Conservation (phyloP, 2,329 filamentous ascomycete genomes). For the Tricladium varicosporioides region DNA sequence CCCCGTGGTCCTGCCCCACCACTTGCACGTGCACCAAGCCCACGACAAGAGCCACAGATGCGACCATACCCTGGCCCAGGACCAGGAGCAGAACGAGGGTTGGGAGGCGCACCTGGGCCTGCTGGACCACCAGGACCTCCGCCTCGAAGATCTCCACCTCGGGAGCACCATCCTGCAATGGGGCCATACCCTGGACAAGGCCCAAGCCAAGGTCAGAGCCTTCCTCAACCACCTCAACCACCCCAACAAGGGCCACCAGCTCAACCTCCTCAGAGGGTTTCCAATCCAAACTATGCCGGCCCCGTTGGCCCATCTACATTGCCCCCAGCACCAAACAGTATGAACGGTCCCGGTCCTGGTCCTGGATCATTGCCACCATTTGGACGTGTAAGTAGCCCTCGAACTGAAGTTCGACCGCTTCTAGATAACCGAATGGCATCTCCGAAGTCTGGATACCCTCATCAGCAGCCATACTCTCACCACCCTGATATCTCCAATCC, state of each 20-base stretch:
- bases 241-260: constrained; percentile 44
- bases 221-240: constrained; percentile 54
- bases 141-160: constrained; percentile 52
- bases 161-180: constrained; percentile 27
- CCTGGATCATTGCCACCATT: constrained; percentile 61
- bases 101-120: constrained; percentile 37
- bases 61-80: constrained; percentile 62
- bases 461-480: constrained; percentile 75
- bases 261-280: constrained; percentile 50
- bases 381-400: constrained; percentile 71
- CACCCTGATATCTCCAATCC: constrained; percentile 56
- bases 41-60: constrained; percentile 69
- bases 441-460: constrained; percentile 82
- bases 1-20: constrained; percentile 66
- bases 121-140: constrained; percentile 40
- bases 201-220: constrained; percentile 38
- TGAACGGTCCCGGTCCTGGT: constrained; percentile 29
- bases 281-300: constrained; percentile 57
- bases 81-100: constrained; percentile 45
- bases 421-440: constrained; percentile 86
- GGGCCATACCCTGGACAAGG: constrained; percentile 25
- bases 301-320: constrained; percentile 41
- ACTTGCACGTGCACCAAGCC: constrained; percentile 65
- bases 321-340: constrained; percentile 40
- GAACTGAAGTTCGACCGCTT: constrained; percentile 78